These are phyloP conservation scores for Stagonosporopsis chrysanthemi DNA, from an alignment of 2,329 filamentous ascomycete genomes.

Conservation along the genomic window DNA sequence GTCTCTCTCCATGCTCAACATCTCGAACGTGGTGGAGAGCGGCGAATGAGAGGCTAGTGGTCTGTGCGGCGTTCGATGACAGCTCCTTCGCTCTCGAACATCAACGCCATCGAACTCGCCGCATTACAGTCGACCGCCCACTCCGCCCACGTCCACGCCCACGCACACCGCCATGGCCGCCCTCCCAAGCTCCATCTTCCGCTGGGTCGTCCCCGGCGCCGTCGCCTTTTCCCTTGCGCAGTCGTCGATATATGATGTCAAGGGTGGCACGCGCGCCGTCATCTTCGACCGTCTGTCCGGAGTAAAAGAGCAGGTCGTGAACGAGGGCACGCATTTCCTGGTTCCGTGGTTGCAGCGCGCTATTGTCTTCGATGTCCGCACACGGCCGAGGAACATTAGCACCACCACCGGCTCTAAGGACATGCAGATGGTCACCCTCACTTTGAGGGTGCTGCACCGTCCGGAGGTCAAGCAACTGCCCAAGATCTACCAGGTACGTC, in stretches of 20 bases:
- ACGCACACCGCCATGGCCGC: constrained; percentile 39
- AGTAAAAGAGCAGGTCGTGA: constrained; percentile 91
- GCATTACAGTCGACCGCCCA: constrained; percentile 9
- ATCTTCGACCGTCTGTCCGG: constrained; percentile 95
- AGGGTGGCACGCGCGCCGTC: constrained; percentile 90
- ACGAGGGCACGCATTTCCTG: constrained; percentile 96
- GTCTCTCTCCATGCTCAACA: neutral
- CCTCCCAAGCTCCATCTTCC: constrained; percentile 46
- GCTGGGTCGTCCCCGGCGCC: constrained; percentile 74
- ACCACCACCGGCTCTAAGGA: constrained; percentile 99
- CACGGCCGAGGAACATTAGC: constrained; percentile 95
- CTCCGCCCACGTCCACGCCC: constrained; percentile 22
- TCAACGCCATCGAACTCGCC: constrained; percentile 21
- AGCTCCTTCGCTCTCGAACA: constrained; percentile 21
- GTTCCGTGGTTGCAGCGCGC: constrained; percentile 94
- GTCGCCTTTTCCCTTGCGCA: constrained; percentile 72
- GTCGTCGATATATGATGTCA: constrained; percentile 94
- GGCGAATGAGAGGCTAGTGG: constrained; percentile 25
- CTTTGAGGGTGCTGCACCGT: constrained; percentile 90
- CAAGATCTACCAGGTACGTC: constrained; percentile 93
- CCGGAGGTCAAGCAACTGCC: constrained; percentile 92
- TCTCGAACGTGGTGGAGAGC: neutral
- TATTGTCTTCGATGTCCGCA: constrained; percentile 96
- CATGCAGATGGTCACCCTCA: constrained; percentile 99
- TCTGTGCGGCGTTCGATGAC: constrained; percentile 23